A percentile compares a stretch with the other conserved stretches of the same genome.
These are phyloP conservation scores for Blastomyces gilchristii DNA, from an alignment of 2,329 filamentous ascomycete genomes.

Conservation along the genomic window DNA sequence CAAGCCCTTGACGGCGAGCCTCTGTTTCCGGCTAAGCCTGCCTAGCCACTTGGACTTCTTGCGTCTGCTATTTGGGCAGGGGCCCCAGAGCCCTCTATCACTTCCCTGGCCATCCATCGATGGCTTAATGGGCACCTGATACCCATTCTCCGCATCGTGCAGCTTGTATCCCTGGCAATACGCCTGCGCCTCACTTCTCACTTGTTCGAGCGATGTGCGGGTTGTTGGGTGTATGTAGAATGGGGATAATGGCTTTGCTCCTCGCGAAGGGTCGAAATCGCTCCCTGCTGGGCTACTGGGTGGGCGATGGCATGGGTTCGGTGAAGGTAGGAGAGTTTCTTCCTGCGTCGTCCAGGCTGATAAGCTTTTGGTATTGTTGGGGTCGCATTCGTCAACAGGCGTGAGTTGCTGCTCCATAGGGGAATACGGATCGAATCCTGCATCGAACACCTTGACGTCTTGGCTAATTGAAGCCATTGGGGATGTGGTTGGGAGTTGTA, in stretches of 20 bases:
- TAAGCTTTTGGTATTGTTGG: not conserved
- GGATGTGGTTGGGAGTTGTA: not conserved
- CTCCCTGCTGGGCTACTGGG: conserved; percentile 1
- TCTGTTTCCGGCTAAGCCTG: conserved; percentile 28
- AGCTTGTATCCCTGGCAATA: conserved; percentile 13
- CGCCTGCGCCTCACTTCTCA: conserved; percentile 11
- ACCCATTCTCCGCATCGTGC: conserved; percentile 10
- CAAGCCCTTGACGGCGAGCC: conserved; percentile 30
- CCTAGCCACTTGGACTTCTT: conserved; percentile 27
- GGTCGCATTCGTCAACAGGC: not conserved
- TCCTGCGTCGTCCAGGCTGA: not conserved
- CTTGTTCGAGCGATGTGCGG: conserved; percentile 22
- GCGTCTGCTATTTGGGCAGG: conserved; percentile 22
- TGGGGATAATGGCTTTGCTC: conserved; percentile 34
- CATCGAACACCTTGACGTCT: not conserved
- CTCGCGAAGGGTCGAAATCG: conserved; percentile 32
- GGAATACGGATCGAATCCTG: not conserved
- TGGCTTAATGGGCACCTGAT: not conserved
- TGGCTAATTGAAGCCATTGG: not conserved
- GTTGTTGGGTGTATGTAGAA: conserved; percentile 36
- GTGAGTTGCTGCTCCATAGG: not conserved
- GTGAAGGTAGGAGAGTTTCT: not conserved
- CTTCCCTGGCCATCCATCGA: conserved; percentile 8
- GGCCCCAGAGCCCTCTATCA: conserved; percentile 14
- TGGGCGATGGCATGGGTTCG: not conserved